Evolutionary conservation across 371 early-diverging fungal species (phyloP).

Genomic region (Sporodiniella umbellata): DNA sequence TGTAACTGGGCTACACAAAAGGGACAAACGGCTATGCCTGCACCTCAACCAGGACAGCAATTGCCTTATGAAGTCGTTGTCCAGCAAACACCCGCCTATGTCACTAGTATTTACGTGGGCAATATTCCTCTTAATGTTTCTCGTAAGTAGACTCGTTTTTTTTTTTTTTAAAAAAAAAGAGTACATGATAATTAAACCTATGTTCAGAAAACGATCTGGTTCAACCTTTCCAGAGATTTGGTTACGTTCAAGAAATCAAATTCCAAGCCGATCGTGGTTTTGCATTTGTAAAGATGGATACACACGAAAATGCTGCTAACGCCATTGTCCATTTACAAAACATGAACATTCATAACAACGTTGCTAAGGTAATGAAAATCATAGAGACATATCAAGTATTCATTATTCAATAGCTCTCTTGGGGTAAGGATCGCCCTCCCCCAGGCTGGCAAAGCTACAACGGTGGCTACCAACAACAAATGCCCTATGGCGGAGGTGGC

Average conservation of each 20-base stretch:
- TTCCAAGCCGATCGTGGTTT: conserved; percentile 90
- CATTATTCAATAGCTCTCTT: conserved; percentile 64
- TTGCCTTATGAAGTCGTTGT: conserved; percentile 70
- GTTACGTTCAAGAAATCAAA: conserved; percentile 74
- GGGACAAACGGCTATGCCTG: conserved; percentile 49
- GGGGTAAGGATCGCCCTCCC: conserved; percentile 81
- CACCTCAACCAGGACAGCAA: conserved; percentile 53
- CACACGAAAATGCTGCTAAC: conserved; percentile 86
- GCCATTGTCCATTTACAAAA: conserved; percentile 84
- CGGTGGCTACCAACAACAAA: conserved; percentile 13
- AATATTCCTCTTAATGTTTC: conserved; percentile 65
- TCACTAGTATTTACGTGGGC: conserved; percentile 87
- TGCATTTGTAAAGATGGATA: conserved; percentile 88
- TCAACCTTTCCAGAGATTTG: conserved; percentile 68
- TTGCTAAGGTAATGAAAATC: conserved; percentile 39
- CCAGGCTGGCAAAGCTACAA: conserved; percentile 22
- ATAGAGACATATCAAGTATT: no score
- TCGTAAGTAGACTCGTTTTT: conserved; percentile 19
- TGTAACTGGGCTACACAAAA: conserved; percentile 75
- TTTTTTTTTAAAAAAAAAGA: background rate
- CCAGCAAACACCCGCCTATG: conserved; percentile 73
- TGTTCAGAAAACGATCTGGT: conserved; percentile 16
- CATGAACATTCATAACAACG: conserved; percentile 66
- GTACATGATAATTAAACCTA: background rate
- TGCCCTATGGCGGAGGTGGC: conserved; percentile 1